A percentile compares a stretch with the other conserved stretches of the same genome.
Evolutionary conservation across 768 basidiomycete species (phyloP).

Genomic region (Chalciporus pseudorubinellus): DNA sequence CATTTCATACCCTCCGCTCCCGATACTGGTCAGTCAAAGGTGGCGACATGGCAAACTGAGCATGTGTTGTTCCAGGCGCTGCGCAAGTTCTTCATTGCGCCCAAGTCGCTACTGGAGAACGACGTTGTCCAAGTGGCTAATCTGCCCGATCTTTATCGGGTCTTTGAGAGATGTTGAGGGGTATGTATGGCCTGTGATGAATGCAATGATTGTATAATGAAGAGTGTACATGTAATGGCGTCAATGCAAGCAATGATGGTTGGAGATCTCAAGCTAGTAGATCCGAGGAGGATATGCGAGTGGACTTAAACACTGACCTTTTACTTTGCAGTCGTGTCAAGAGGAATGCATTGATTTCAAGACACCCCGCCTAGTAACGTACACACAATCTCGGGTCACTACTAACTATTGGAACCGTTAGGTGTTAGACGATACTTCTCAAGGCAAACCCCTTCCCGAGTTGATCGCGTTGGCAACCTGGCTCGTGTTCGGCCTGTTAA

Average conservation of each 20-base stretch:
- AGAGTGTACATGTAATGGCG: not conserved
- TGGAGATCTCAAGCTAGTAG: not conserved
- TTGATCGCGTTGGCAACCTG: conserved; percentile 77
- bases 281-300: not conserved
- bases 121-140: conserved; percentile 88
- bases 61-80: conserved; percentile 88
- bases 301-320: too few relatives aligned
- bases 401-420: too few relatives aligned
- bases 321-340: too few relatives aligned
- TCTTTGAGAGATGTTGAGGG: conserved; percentile 88
- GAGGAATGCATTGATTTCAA: not conserved
- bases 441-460: conserved; percentile 59
- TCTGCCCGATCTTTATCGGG: conserved; percentile 88
- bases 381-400: too few relatives aligned
- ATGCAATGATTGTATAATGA: not conserved
- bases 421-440: too few relatives aligned
- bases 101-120: conserved; percentile 58
- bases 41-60: conserved; percentile 83
- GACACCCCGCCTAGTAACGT: not conserved
- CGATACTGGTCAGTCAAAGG: conserved; percentile 43
- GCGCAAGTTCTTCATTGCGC: conserved; percentile 71
- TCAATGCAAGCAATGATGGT: not conserved
- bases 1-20: conserved; percentile 14
- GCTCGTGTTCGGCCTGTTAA: conserved; percentile 75
- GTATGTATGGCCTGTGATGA: not conserved